Evolutionary conservation across 352 stramenopile species (phyloP).

Genomic region (Aphanomyces stellatus): DNA sequence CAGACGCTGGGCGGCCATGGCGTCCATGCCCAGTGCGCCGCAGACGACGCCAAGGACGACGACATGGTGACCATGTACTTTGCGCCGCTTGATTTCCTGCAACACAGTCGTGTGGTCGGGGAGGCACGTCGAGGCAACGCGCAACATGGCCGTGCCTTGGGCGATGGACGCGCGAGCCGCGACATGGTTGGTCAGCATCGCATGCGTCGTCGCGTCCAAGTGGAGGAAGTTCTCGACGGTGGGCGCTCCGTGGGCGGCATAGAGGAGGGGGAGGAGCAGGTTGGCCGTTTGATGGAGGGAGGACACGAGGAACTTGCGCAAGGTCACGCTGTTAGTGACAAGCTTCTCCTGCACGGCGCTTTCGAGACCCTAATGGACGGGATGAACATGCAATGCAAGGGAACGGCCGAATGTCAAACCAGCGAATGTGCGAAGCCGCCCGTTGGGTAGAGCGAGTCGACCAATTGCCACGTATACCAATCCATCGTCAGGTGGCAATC

Average conservation of each 20-base stretch:
- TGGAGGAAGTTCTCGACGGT: conserved; percentile 34
- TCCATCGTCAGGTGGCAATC: neutral
- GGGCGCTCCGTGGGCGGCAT: conserved; percentile 28
- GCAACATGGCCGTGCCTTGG: conserved; percentile 55
- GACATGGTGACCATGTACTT: conserved; percentile 49
- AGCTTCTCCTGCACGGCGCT: conserved; percentile 62
- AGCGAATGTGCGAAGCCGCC: conserved; percentile 77
- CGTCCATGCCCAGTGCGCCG: conserved; percentile 37
- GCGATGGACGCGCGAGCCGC: conserved; percentile 65
- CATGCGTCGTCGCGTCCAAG: conserved; percentile 41
- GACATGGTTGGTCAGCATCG: conserved; percentile 73
- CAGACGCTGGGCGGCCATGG: conserved; percentile 52
- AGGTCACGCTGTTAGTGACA: conserved; percentile 29
- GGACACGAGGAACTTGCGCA: conserved; percentile 46
- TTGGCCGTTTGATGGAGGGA: conserved; percentile 68
- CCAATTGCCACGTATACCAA: conserved; percentile 51
- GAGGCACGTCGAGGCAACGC: conserved; percentile 53
- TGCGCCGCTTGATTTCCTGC: conserved; percentile 10
- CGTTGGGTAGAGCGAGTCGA: conserved; percentile 76
- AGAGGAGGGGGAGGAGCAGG: conserved; percentile 63
- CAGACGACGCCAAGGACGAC: conserved; percentile 64
- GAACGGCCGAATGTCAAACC: neutral
- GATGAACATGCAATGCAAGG: neutral
- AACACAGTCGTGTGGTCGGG: neutral
- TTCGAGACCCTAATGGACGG: conserved; percentile 36